A percentile compares a stretch with the other conserved stretches of the same genome.
Conservation (phyloP, 495 filamentous ascomycete species). For the Lasiosphaeriaceae sp. region DNA sequence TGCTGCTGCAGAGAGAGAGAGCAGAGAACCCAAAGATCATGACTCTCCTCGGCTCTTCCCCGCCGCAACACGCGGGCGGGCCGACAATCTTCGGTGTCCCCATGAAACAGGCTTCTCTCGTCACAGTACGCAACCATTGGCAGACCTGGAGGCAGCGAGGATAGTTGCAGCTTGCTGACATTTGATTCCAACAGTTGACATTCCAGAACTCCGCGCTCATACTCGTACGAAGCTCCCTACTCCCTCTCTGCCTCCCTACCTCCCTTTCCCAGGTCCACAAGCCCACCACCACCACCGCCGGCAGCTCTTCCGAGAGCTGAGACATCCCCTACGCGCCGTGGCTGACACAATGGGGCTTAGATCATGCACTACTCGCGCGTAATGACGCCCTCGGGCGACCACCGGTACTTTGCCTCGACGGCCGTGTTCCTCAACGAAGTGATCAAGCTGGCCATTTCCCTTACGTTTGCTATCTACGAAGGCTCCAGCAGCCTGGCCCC, state of each 20-base stretch:
- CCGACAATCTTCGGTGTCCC: constrained; percentile 58
- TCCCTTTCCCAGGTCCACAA: too few relatives aligned
- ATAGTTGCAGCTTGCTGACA: too few relatives aligned
- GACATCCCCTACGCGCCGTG: too few relatives aligned
- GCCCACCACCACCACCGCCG: too few relatives aligned
- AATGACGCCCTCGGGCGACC: constrained; percentile 77
- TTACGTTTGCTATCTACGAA: constrained; percentile 85
- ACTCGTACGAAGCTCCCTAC: constrained; percentile 57
- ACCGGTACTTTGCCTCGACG: constrained; percentile 88
- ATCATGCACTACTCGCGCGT: constrained; percentile 90
- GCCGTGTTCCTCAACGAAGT: constrained; percentile 93
- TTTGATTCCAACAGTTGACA: constrained; percentile 52
- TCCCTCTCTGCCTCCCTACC: background rate
- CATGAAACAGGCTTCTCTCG: constrained; percentile 73
- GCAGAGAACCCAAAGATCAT: constrained; percentile 15
- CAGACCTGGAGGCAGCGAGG: too few relatives aligned
- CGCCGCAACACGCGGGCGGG: constrained; percentile 31
- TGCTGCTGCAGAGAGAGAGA: background rate
- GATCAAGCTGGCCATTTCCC: constrained; percentile 79
- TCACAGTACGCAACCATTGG: constrained; percentile 55
- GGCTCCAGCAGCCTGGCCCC: constrained; percentile 70
- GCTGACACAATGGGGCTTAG: constrained; percentile 36
- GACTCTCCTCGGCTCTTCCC: constrained; percentile 36
- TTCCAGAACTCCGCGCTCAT: constrained; percentile 78
- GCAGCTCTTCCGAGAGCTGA: too few relatives aligned